phyloP scores from a whole-genome alignment of 306 rosid species.

The Quercus rubra region DNA sequence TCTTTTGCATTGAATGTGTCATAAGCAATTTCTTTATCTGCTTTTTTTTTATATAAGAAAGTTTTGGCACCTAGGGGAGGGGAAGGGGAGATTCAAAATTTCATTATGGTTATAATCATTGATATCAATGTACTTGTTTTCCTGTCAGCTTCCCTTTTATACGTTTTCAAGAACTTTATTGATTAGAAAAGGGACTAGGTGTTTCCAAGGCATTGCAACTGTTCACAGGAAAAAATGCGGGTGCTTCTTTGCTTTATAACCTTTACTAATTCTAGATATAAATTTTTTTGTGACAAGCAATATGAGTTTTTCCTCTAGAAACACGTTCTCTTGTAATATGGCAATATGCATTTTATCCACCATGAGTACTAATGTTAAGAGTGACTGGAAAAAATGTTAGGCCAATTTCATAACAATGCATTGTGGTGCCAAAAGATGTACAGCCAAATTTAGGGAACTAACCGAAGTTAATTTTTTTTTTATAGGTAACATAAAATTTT shows the following conservation, averaged over 20 bases:
- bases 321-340: no score
- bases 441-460: background rate
- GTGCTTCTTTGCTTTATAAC: background rate
- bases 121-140: background rate
- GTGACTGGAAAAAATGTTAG: background rate
- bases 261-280: background rate
- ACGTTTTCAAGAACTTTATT: background rate
- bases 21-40: no score
- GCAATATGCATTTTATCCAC: no score
- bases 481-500: no score
- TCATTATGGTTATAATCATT: background rate
- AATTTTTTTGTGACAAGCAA: background rate
- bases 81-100: background rate
- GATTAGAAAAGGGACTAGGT: background rate
- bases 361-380: no score
- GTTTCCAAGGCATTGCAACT: background rate
- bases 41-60: no score
- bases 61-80: no score
- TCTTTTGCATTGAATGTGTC: background rate
- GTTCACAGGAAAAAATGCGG: background rate
- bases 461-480: background rate
- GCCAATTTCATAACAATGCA: background rate
- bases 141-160: background rate
- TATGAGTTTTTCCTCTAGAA: background rate
- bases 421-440: background rate